A percentile compares a stretch with the other conserved stretches of the same genome.
These are phyloP conservation scores for Globisporangium spinosum DNA, from an alignment of 352 stramenopile species.

Conservation along the genomic window DNA sequence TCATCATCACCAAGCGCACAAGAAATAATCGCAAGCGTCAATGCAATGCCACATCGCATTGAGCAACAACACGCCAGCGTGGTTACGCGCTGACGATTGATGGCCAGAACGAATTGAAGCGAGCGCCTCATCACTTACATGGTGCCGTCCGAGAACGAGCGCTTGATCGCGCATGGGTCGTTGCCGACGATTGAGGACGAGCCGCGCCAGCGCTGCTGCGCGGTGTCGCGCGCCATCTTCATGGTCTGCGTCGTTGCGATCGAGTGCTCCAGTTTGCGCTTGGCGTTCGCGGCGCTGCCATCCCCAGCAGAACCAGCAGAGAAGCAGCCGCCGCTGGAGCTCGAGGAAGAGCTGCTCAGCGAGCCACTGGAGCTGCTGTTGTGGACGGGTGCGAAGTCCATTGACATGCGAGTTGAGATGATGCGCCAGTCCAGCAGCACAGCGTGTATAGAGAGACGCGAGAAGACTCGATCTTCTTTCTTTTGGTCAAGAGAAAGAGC, in stretches of 20 bases:
- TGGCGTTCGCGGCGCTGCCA: slow-evolving; percentile 46
- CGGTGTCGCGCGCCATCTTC: slow-evolving; percentile 19
- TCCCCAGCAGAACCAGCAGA: slow-evolving; percentile 3
- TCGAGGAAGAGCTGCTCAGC: slow-evolving; percentile 7
- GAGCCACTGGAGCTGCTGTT: slow-evolving; percentile 4
- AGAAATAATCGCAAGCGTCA: background rate
- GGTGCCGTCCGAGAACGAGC: slow-evolving; percentile 65
- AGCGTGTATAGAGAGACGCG: slow-evolving; percentile 3
- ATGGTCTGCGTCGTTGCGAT: slow-evolving; percentile 9
- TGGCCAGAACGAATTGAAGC: background rate
- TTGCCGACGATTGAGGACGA: slow-evolving; percentile 22
- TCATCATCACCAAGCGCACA: background rate
- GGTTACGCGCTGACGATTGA: background rate
- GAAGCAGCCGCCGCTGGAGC: slow-evolving; percentile 15
- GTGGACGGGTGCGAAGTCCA: slow-evolving; percentile 29
- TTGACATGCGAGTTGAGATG: slow-evolving; percentile 9
- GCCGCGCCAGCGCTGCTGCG: slow-evolving; percentile 41
- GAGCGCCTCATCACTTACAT: slow-evolving; percentile 40
- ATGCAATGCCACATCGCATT: background rate
- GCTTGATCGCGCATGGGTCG: slow-evolving; percentile 36
- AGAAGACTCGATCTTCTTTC: background rate
- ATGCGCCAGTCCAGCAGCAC: background rate
- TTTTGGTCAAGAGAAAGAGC: background rate
- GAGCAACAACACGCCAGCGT: background rate
- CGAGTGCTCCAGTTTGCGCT: slow-evolving; percentile 56